phyloP scores from a whole-genome alignment of 106 monocot species.

The Chionographis japonica region DNA sequence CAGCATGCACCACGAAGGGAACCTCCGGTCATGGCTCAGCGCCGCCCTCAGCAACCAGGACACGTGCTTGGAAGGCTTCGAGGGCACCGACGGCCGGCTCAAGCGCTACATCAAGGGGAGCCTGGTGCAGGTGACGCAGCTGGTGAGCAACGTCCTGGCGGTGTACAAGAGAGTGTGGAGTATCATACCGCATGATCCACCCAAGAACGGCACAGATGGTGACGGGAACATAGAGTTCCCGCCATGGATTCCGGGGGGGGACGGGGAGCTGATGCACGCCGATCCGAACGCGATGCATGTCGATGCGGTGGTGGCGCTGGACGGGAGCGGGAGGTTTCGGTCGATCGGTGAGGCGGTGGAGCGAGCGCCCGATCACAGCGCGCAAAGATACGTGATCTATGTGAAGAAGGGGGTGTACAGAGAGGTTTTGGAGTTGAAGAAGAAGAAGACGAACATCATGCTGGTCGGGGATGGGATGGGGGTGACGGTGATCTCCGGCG shows the following conservation, averaged over 20 bases:
- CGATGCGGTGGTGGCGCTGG: constrained; percentile 72
- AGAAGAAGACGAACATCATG: constrained; percentile 79
- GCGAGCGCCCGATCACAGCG: constrained; percentile 42
- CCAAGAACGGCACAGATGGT: neutral
- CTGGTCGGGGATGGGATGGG: constrained; percentile 85
- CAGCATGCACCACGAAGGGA: constrained; percentile 32
- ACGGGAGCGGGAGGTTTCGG: constrained; percentile 60
- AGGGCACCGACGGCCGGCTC: constrained; percentile 70
- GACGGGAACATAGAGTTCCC: constrained; percentile 13
- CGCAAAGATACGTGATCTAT: constrained; percentile 69
- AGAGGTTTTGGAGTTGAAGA: constrained; percentile 83
- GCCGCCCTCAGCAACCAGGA: constrained; percentile 86
- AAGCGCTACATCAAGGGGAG: constrained; percentile 26
- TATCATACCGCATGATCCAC: constrained; percentile 30
- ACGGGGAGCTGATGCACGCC: constrained; percentile 16
- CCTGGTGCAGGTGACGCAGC: constrained; percentile 41
- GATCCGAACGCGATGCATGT: constrained; percentile 25
- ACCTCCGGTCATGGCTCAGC: constrained; percentile 73
- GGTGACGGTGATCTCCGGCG: constrained; percentile 58
- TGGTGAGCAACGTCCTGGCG: constrained; percentile 59
- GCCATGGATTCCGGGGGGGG: constrained; percentile 37
- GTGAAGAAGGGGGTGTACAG: constrained; percentile 77
- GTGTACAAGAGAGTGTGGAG: constrained; percentile 52
- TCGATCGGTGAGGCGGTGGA: constrained; percentile 71
- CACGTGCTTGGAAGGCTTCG: constrained; percentile 89